phyloP scores from a whole-genome alignment of 2,329 filamentous ascomycete species.

The Calonectria hongkongensis region DNA sequence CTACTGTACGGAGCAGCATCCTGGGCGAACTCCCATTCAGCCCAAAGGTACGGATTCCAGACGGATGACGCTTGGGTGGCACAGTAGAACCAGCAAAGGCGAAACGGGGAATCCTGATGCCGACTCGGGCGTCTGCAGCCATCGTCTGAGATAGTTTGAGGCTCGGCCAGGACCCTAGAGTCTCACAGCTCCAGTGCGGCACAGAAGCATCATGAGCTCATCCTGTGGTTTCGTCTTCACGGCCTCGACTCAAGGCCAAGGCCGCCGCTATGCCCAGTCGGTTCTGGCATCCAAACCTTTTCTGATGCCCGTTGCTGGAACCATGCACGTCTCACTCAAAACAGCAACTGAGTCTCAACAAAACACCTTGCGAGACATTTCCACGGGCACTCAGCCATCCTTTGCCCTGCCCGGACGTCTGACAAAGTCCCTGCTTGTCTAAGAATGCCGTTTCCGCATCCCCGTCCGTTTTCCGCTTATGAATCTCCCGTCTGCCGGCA shows the following conservation, averaged over 20 bases:
- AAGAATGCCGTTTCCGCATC: conserved; percentile 20
- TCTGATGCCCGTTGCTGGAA: conserved; percentile 30
- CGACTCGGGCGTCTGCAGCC: conserved; percentile 5
- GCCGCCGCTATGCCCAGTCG: conserved; percentile 18
- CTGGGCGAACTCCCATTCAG: background rate
- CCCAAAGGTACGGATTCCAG: background rate
- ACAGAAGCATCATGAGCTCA: conserved; percentile 33
- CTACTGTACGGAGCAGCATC: conserved; percentile 1
- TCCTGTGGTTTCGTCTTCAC: conserved; percentile 20
- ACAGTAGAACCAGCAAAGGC: background rate
- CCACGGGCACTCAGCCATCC: conserved; percentile 11
- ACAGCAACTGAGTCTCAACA: conserved; percentile 39
- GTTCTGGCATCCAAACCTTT: conserved; percentile 14
- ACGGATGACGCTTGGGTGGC: background rate
- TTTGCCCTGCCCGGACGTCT: conserved; percentile 7
- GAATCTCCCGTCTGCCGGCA: conserved; percentile 24
- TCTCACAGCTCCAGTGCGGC: conserved; percentile 28
- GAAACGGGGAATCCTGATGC: conserved; percentile 2
- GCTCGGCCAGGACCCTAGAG: conserved; percentile 29
- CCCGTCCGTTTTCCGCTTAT: conserved; percentile 13
- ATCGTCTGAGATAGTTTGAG: conserved; percentile 27
- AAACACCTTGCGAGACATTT: conserved; percentile 40
- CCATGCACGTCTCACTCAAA: conserved; percentile 47
- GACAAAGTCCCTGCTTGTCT: conserved; percentile 4
- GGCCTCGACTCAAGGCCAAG: conserved; percentile 22